Percentiles rank a stretch among this genome's conserved stretches.
Conservation (phyloP, 1,284 basidiomycete species). For the Fomitopsis palustris region DNA sequence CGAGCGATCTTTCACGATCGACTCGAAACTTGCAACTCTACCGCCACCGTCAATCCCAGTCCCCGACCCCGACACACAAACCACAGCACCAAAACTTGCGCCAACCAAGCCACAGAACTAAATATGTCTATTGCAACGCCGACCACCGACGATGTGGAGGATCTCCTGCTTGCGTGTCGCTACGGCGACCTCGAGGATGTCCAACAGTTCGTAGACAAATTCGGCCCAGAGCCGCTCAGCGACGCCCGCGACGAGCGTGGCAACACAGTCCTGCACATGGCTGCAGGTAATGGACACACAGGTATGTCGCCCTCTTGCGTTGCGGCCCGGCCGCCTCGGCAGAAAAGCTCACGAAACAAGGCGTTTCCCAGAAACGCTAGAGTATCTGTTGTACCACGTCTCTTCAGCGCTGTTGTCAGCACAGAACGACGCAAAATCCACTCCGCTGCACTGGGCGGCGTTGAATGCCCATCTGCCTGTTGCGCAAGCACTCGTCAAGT, state of each 20-base stretch:
- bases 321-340: constrained; percentile 2
- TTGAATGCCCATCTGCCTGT: constrained; percentile 73
- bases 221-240: constrained; percentile 52
- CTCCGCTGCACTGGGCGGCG: constrained; percentile 86
- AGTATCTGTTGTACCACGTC: constrained; percentile 64
- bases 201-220: constrained; percentile 56
- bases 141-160: constrained; percentile 64
- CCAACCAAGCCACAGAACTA: not conserved
- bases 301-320: constrained; percentile 43
- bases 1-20: not conserved
- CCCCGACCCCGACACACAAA: not conserved
- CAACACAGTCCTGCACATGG: constrained; percentile 83
- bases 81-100: not conserved
- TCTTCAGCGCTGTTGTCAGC: constrained; percentile 54
- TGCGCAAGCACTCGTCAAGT: constrained; percentile 63
- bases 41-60: not conserved
- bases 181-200: constrained; percentile 85
- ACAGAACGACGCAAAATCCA: constrained; percentile 71
- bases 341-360: constrained; percentile 41
- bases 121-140: constrained; percentile 28
- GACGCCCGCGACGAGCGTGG: constrained; percentile 68
- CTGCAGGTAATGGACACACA: constrained; percentile 79
- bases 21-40: not conserved
- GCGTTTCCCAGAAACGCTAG: constrained; percentile 59
- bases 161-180: constrained; percentile 77